Evolutionary conservation across 148 eudicot genomes (phyloP).

Genomic region (Silene conica): DNA sequence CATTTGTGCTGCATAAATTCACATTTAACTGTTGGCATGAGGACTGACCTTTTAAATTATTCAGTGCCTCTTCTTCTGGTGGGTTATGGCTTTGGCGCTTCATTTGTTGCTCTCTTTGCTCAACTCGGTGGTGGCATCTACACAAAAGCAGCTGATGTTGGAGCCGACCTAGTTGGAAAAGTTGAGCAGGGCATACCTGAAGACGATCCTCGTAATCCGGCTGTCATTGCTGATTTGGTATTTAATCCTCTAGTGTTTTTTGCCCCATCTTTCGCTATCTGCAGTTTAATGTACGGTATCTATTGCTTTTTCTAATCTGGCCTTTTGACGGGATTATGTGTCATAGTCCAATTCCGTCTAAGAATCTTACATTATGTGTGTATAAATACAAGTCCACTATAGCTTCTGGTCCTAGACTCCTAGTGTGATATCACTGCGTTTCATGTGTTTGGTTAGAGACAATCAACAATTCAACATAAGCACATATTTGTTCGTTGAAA

Average conservation of each 20-base stretch:
- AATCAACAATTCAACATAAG: not conserved
- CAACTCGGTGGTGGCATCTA: conserved; percentile 99
- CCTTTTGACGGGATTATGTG: not conserved
- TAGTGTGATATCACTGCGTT: not conserved
- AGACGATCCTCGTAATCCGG: conserved; percentile 99
- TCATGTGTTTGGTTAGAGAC: not conserved
- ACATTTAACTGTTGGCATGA: not conserved
- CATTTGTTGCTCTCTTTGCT: conserved; percentile 98
- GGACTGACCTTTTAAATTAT: conserved; percentile 11
- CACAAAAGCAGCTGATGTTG: conserved; percentile 99
- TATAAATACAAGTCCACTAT: not conserved
- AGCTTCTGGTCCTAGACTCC: not conserved
- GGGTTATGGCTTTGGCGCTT: conserved; percentile 99
- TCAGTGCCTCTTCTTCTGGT: conserved; percentile 99
- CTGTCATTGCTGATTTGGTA: conserved; percentile 99
- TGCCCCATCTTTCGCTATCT: not conserved
- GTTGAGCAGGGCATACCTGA: conserved; percentile 99
- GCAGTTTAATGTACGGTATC: not conserved
- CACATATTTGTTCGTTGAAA: not conserved
- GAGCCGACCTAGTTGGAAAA: conserved; percentile 99
- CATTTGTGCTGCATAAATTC: not conserved
- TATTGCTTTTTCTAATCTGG: conserved; percentile 1
- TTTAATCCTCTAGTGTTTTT: conserved; percentile 12
- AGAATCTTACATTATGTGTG: not conserved
- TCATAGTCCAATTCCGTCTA: not conserved